Evolutionary conservation across 2,329 filamentous ascomycete species (phyloP), one percentile per base, ranked within the genome.

Genomic region (Amauroascus verrucosus): DNA sequence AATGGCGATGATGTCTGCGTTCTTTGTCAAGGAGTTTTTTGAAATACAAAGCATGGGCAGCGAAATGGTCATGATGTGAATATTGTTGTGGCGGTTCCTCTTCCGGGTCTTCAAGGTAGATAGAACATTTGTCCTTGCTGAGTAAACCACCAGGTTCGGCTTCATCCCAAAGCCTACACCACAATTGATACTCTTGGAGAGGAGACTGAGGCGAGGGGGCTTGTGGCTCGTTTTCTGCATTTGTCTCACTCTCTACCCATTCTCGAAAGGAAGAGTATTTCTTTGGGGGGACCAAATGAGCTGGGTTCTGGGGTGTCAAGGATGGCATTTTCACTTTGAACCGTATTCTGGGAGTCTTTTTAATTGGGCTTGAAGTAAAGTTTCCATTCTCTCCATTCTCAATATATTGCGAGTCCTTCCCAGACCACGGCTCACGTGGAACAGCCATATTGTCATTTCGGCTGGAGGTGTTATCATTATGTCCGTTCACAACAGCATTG

Each of bases 41-140:
- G 61, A 97, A 91, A 61, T 90, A 85, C 11, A 84, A 65, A 55
- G 86, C 84, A 57, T 95, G 90, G 45, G 84, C 83, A 44, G 86
- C 76, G 51, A 97, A 77, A 65, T 97, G 87, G 63, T 97, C 90
- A 64, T 82, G 79, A 60, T 94, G 89, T n/a, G 85, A 83, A 75
- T 88, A 97, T 63, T 93, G 88, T 50, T 79, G 77, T 0, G 82
- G 79, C 0, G 86, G 86, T 61, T 94, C 86, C 54, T 87, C 83
- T 56, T 78, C 77, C 11, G 81, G 75, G 58, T 93, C 86, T 0
- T 86, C 86, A 16, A 83, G 77, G 61, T 86, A 93, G 22, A 84
- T 72, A 1, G 83, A 84, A 64, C 86, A 91, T 56, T 78, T 76
- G 56, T 82, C 81, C 51, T 77, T 72, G 48, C 85, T 88, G 26